Base-by-base conservation (phyloP, 768 basidiomycete species). In the Amanita thiersii region DNA sequence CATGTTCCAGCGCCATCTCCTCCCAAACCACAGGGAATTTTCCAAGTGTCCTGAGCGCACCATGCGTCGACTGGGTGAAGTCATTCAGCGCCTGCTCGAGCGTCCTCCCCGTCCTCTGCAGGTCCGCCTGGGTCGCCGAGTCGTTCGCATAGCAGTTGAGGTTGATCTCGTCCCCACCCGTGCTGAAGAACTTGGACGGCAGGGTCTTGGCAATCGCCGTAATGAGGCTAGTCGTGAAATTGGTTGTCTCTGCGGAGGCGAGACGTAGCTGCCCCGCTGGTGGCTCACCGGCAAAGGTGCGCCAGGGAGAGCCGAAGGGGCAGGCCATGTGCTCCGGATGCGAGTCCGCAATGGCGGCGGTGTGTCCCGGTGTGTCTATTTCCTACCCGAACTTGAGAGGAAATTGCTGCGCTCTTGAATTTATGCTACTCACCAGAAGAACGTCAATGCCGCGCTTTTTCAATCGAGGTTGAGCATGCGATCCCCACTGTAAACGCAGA, bases 1-100 rank as follows among this genome's bases (percentile, higher is more conserved):
- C 61, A 49, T 78, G 73, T 2, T 64, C 60, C 30, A 83, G 60
- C 1, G 77, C 77, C 77, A 85, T 79, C 54, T 86, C 79, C 64
- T 91, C 80, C 83, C 86, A 90, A 4, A 91, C 86, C 23, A 89
- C 77, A 1, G 86, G 80, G 0, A 73, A 82, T 61, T 90, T 91
- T 0, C 79, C 80, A 1, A 69, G 52, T 0, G 59, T 58, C 5
- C 57, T 62, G 35, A 91, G 58, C 2, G 73, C 71, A 0, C 52
- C 56, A 54, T 89, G 87, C 1, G 77, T 78, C 0, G 64, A 66
- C 40, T 72, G 56, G 0, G 75, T 77, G 51, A 90, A 91, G 2
- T 54, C 50, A 49, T 74, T 67, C 28, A 92, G 59, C 0, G 86
- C 86, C 41, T 83, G 61, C 25, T 75, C 66, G 7, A 92, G 52